Percentiles rank a stretch among this genome's conserved stretches.
Conservation (phyloP, 352 stramenopile genomes). For the Pythium insidiosum region DNA sequence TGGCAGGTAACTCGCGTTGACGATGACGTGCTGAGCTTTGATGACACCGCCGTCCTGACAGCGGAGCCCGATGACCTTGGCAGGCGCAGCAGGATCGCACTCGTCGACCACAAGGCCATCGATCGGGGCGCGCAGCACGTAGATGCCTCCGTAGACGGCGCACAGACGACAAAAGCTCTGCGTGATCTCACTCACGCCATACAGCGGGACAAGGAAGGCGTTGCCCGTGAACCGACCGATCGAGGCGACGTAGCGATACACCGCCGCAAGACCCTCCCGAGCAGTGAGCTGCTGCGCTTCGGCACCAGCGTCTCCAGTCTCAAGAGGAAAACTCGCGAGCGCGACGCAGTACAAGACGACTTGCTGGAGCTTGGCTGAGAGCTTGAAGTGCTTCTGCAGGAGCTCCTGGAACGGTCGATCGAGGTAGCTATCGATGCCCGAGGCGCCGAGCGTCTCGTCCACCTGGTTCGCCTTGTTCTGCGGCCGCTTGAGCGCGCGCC, state of each 20-base stretch:
- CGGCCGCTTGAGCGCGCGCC: slow-evolving; percentile 69
- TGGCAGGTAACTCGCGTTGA: slow-evolving; percentile 41
- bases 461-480: slow-evolving; percentile 80
- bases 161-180: slow-evolving; percentile 85
- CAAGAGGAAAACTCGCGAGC: slow-evolving; percentile 43
- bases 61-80: slow-evolving; percentile 27
- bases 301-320: background rate
- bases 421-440: slow-evolving; percentile 24
- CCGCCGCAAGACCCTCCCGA: slow-evolving; percentile 16
- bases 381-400: slow-evolving; percentile 57
- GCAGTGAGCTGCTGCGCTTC: slow-evolving; percentile 40
- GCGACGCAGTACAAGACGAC: slow-evolving; percentile 85
- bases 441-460: background rate
- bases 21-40: slow-evolving; percentile 40
- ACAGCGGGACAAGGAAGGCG: slow-evolving; percentile 77
- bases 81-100: no score
- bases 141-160: slow-evolving; percentile 83
- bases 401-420: slow-evolving; percentile 66
- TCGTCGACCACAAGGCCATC: slow-evolving; percentile 43
- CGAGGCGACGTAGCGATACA: slow-evolving; percentile 39
- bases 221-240: slow-evolving; percentile 84
- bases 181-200: slow-evolving; percentile 79
- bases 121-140: slow-evolving; percentile 67
- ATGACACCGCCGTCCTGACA: slow-evolving; percentile 33
- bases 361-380: slow-evolving; percentile 69